These are phyloP conservation scores for Penicillium argentinense DNA, from an alignment of 495 filamentous ascomycete species.

Conservation along the genomic window DNA sequence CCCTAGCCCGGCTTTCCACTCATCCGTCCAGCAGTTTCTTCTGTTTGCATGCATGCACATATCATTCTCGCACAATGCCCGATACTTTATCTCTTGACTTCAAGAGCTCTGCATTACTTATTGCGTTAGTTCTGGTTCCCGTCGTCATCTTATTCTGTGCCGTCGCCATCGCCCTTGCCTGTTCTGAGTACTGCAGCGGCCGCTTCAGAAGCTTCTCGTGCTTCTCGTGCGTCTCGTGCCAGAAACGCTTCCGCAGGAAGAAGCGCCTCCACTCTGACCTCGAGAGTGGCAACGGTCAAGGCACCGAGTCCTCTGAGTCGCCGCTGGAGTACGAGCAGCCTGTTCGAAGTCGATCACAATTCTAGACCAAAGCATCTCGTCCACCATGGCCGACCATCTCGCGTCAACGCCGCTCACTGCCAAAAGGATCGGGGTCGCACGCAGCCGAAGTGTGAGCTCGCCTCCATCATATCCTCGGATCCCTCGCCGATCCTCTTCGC, in stretches of 20 bases:
- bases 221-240: conserved; percentile 8
- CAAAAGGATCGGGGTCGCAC: conserved; percentile 2
- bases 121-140: conserved; percentile 56
- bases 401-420: conserved; percentile 12
- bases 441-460: conserved; percentile 10
- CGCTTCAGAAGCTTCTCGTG: conserved; percentile 13
- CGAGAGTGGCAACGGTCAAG: conserved; percentile 14
- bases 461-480: conserved; percentile 23
- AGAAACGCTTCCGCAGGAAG: conserved; percentile 9
- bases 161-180: conserved; percentile 47
- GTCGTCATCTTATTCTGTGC: conserved; percentile 46
- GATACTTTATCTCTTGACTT: conserved; percentile 31
- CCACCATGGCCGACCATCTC: conserved; percentile 10
- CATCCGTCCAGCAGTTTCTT: not conserved
- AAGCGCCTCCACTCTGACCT: conserved; percentile 22
- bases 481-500: conserved; percentile 28
- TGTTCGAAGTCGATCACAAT: conserved; percentile 17
- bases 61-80: conserved; percentile 26
- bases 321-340: conserved; percentile 17
- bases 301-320: conserved; percentile 20
- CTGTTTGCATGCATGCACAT: conserved; percentile 5
- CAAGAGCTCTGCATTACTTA: conserved; percentile 42
- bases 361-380: conserved; percentile 13
- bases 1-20: not conserved
- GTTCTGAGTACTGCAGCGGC: conserved; percentile 38